Evolutionary conservation across 192 early-diverging fungal species (phyloP).

Genomic region (Coemansia sp.): DNA sequence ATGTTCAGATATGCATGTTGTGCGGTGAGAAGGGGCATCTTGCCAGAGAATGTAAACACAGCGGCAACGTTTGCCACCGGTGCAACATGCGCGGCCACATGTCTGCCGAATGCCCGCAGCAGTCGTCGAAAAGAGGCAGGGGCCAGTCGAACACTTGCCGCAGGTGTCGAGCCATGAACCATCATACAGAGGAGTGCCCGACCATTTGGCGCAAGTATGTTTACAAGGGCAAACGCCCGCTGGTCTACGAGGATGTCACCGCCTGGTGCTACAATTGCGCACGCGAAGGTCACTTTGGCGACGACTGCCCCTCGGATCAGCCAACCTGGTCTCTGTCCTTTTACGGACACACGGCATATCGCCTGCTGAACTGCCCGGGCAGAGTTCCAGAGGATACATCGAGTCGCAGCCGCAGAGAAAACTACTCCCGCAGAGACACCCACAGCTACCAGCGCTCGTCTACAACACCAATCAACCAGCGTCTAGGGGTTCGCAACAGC

Average conservation of each 20-base stretch:
- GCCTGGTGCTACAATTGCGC: slow-evolving; percentile 52
- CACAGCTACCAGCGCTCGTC: background rate
- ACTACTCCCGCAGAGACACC: background rate
- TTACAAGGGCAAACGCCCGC: slow-evolving; percentile 12
- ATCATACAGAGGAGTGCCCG: slow-evolving; percentile 46
- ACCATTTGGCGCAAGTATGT: slow-evolving; percentile 49
- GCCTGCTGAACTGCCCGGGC: slow-evolving; percentile 28
- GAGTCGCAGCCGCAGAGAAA: background rate
- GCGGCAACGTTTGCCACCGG: slow-evolving; percentile 41
- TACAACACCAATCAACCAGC: slow-evolving; percentile 2
- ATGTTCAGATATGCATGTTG: slow-evolving; percentile 22
- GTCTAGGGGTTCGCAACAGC: slow-evolving; percentile 2
- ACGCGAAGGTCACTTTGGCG: slow-evolving; percentile 39
- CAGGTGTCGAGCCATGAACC: slow-evolving; percentile 21
- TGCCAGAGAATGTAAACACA: slow-evolving; percentile 36
- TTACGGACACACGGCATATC: slow-evolving; percentile 29
- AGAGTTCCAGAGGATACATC: slow-evolving; percentile 7
- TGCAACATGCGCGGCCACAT: slow-evolving; percentile 51
- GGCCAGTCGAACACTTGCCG: slow-evolving; percentile 10
- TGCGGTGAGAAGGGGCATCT: slow-evolving; percentile 42
- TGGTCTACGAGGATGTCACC: slow-evolving; percentile 21
- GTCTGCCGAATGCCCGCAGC: slow-evolving; percentile 34
- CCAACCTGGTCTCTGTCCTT: slow-evolving; percentile 15
- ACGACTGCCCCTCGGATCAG: slow-evolving; percentile 22
- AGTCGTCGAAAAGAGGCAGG: background rate